Conservation (phyloP, 129 eudicot genomes). For the Pseudognaphalium luteoalbum region DNA sequence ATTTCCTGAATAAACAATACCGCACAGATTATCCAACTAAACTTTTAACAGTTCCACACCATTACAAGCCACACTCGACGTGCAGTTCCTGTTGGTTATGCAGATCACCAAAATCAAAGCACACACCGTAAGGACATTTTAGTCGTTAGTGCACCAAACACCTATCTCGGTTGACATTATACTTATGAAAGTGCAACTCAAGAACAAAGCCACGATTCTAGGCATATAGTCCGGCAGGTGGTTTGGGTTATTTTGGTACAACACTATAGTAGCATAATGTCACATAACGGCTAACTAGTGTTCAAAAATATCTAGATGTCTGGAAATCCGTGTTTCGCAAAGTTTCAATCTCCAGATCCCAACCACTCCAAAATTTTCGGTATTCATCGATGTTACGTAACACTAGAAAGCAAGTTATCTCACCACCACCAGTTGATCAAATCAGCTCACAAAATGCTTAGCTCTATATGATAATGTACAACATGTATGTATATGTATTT, state of each 20-base stretch:
- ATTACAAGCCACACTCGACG: not conserved
- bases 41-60: not conserved
- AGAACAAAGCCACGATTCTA: too few species aligned
- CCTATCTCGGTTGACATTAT: not conserved
- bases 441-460: not conserved
- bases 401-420: too few species aligned
- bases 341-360: too few species aligned
- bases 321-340: too few species aligned
- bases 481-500: not conserved
- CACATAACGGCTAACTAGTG: too few species aligned
- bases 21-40: not conserved
- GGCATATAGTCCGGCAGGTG: too few species aligned
- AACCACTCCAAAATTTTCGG: too few species aligned
- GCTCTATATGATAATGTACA: not conserved
- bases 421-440: not conserved
- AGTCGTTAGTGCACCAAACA: not conserved
- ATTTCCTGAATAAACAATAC: constrained; percentile 21
- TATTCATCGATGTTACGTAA: too few species aligned
- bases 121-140: not conserved
- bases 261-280: too few species aligned
- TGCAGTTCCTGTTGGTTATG: not conserved
- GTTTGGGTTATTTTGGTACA: too few species aligned
- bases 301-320: too few species aligned
- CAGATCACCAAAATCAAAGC: not conserved
- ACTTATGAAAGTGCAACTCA: too few species aligned